Evolutionary conservation across 2,329 filamentous ascomycete genomes (phyloP), one percentile per base, ranked within the genome.

Genomic region (Atkinsonella hypoxylon): DNA sequence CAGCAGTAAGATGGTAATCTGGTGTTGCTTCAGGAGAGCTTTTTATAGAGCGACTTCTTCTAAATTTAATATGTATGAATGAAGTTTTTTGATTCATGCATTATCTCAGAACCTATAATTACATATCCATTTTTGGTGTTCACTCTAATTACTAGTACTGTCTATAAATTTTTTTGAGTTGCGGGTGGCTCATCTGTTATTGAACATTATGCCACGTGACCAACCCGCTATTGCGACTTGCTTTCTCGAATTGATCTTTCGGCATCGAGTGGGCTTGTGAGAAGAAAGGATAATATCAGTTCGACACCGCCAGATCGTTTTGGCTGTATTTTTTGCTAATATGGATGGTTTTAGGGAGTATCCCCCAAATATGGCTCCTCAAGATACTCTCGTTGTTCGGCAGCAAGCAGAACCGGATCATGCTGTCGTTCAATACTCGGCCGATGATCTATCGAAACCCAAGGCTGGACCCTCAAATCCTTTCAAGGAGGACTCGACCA

Each of bases 381-480:
- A 81, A 61, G 80, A 83, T 61, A 78, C 80, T 43, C 74, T 84
- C 43, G 72, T 83, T 49, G 71, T 81, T 43, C 75, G 81, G 50
- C 62, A 68, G 54, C 72, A 80, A 59, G 70, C 76, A 38, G 70
- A 70, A 49, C 71, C 76, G 34, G 74, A 81, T 53, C 81, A 84
- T 59, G 78, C 77, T 18, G 77, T 83, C 22, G 76, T 79, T 8
- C 72, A 74, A 31, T 84, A 84, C 62, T 83, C 83, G n/a, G 85
- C 83, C 58, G 82, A 87, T 58, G 82, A 87, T 59, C 72, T 91
- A 40, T 76, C 80, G 45, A 77, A 81, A 52, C 79, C 84, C 1
- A 70, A 72, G 9, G 68, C 82, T 53, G 87, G 87, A 0, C 87
- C 87, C 36, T 69, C 76, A 22, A 91, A 91, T 61, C 87, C 87